Base-by-base conservation (phyloP, 768 basidiomycete species). In the Gloeopeniophorella convolvens region DNA sequence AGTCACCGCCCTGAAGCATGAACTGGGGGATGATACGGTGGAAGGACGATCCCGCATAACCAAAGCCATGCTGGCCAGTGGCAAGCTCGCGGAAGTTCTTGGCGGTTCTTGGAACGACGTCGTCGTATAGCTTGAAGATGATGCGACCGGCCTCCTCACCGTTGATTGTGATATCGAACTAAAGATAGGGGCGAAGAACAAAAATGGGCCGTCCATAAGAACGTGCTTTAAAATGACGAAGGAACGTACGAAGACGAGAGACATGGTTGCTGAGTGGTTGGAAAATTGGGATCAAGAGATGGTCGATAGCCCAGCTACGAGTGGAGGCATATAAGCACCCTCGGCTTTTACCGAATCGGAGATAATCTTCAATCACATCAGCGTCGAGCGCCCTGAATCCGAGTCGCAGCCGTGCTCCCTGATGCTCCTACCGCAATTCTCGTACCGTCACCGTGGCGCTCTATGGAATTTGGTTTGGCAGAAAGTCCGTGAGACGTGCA, bases 1-100 rank as follows among this genome's bases (percentile, higher is more conserved):
- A 95, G 65, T 93, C 90, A 48, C 92, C 92, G 21, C 89, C 91
- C 66, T 94, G 91, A 50, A 90, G 74, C 88, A 91, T 91, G 70
- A 91, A 93, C 34, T 75, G 42, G 57, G 85, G 85, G 63, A 92
- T 90, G 61, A 93, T 70, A 56, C 90, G 85, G 67, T 93, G 90
- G 79, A 93, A 92, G 0, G 71, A 72, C 15, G 72, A 72, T 12
- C 80, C 83, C 42, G 65, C 41, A 70, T 94, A 97, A 39, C 89
- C 85, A 50, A 68, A 89, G 4, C 86, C 87, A 45, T 85, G 60
- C 63, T 78, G 60, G 37, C 88, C 85, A 11, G 87, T 90, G 48
- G 82, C 82, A 41, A 96, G 78, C 67, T 90, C 88, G 45, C 94
- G 85, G 77, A 97, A 97, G 74, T 97, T 93, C 27, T 56, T 69